phyloP scores from a whole-genome alignment of 768 basidiomycete genomes.

The Flagelloscypha sp. region DNA sequence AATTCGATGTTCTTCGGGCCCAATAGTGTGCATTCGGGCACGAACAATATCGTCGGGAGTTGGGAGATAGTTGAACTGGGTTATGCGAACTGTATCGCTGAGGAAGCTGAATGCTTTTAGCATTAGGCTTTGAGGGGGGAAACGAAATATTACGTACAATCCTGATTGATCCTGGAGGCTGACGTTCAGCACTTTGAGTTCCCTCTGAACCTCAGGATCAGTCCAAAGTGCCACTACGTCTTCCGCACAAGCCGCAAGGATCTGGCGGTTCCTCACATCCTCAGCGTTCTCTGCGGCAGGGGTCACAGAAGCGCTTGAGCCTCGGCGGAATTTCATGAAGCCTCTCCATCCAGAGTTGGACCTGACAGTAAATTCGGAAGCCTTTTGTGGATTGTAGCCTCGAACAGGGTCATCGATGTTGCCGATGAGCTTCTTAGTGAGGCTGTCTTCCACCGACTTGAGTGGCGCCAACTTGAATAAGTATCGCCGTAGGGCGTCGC shows the following conservation, averaged over 20 bases:
- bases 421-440: slow-evolving; percentile 36
- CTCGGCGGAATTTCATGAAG: slow-evolving; percentile 28
- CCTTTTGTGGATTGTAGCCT: slow-evolving; percentile 30
- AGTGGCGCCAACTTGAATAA: slow-evolving; percentile 46
- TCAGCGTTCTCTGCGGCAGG: too few relatives aligned
- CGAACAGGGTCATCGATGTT: neutral
- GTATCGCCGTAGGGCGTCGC: slow-evolving; percentile 33
- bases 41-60: slow-evolving; percentile 54
- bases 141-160: slow-evolving; percentile 37
- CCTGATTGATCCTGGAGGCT: slow-evolving; percentile 49
- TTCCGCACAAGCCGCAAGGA: slow-evolving; percentile 43
- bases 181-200: slow-evolving; percentile 35
- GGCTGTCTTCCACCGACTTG: slow-evolving; percentile 44
- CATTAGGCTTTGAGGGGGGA: neutral
- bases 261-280: slow-evolving; percentile 36
- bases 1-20: slow-evolving; percentile 57
- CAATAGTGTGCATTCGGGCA: slow-evolving; percentile 54
- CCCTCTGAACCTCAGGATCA: slow-evolving; percentile 33
- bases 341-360: slow-evolving; percentile 42
- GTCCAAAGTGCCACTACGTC: slow-evolving; percentile 52
- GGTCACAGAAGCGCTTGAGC: slow-evolving; percentile 17
- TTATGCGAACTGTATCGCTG: slow-evolving; percentile 44
- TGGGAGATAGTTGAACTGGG: slow-evolving; percentile 43
- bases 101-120: slow-evolving; percentile 38
- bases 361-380: slow-evolving; percentile 40